Base-by-base conservation (phyloP, 768 basidiomycete genomes). In the Myochromella boudieri region DNA sequence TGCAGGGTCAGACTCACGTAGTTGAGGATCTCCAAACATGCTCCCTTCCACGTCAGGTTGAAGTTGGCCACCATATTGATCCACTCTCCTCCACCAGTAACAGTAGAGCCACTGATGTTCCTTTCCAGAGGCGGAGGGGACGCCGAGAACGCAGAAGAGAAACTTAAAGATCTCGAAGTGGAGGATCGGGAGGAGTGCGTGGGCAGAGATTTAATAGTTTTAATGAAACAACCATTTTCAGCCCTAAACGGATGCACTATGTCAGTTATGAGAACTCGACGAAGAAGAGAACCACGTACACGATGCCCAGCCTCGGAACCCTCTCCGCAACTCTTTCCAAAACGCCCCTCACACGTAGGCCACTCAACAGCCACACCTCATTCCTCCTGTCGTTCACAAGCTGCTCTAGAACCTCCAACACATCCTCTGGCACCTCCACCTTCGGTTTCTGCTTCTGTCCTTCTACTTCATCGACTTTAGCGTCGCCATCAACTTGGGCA, bases 141-240 rank as follows among this genome's bases (percentile, higher is more conserved):
- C 10, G 52, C 40, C 18, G 44, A 42, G 3, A 34, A 25, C n/a
- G 40, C 15, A 28, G 28, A 24, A 24, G 34, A 40, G 12, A 40
- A 12, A 24, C 32, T 38, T 15, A 28, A 44, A 22, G 44, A 31
- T 22, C 24, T 41, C 14, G 38, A 15, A 27, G 36, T 33, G 32
- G 42, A 42, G 22, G 39, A 36, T 10, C 50, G 53, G 1, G 44
- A 52, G 54, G 29, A 64, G 52, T 20, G 46, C 50, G 27, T 68
- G 5, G 37, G 27, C 6, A 41, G 38, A 11, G 43, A 41, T 44
- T 51, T 51, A 4, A 53, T 72, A 3, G 83, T 78, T 68, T 82
- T 87, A 59, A 92, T 78, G 61, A 82, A 93, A 61, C 91, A 93
- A 1, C 91, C 91, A 49, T 94, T 91, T 70, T 94, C 92, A 0